Conservation (phyloP, 441 rosid genomes). For the Omphalea diandra region DNA sequence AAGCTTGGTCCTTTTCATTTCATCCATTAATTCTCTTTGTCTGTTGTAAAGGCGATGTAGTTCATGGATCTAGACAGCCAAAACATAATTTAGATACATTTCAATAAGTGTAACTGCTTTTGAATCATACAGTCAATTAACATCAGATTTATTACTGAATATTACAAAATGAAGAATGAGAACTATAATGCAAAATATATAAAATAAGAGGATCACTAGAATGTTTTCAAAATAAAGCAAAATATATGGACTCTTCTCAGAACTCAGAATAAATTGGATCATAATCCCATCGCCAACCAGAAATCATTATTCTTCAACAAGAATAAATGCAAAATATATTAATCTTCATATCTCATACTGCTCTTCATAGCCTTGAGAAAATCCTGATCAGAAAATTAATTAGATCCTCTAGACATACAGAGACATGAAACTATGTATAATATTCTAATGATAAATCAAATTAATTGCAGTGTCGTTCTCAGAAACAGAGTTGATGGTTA, state of each 20-base stretch:
- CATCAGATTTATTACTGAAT: slow-evolving; percentile 9
- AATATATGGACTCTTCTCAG: neutral
- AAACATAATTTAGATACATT: slow-evolving; percentile 24
- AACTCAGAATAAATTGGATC: slow-evolving; percentile 6
- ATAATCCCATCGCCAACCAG: neutral
- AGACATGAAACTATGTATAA: no score
- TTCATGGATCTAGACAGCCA: slow-evolving; percentile 46
- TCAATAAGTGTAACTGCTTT: neutral
- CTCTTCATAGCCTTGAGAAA: neutral
- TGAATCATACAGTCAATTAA: neutral
- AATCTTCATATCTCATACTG: neutral
- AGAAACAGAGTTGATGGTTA: no score
- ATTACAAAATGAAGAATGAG: neutral
- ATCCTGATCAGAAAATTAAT: neutral
- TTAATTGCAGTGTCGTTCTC: no score
- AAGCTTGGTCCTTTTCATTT: slow-evolving; percentile 36
- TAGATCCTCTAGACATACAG: no score
- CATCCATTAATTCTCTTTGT: slow-evolving; percentile 62
- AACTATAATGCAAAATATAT: no score
- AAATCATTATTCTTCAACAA: neutral
- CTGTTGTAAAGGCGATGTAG: slow-evolving; percentile 64
- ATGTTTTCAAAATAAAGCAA: neutral
- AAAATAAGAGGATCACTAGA: no score
- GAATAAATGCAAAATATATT: no score
- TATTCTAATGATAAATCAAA: no score